Base-by-base conservation (phyloP, 1,139 yeast species). In the Protomyces gravidus region DNA sequence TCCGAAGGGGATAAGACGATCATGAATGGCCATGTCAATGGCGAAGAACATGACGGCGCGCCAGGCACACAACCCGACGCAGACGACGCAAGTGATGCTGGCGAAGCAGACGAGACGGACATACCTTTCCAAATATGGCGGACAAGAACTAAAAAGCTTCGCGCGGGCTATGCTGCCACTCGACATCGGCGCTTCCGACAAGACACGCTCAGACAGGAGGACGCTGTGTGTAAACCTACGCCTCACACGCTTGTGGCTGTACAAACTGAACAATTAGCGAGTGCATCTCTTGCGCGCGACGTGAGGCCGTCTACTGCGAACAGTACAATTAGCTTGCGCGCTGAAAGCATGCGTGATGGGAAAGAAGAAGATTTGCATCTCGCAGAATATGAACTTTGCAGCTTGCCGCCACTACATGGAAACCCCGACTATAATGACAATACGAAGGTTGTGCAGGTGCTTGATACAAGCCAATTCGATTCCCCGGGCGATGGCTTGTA, bases 81-180 rank as follows among this genome's bases (percentile, higher is more conserved):
- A 7, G 39, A 40, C 17, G 53, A 55, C 40, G 49, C 28, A 3
- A 46, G 40, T 15, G 53, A 47, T n/a, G 52, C 39, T 42, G 59
- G 46, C 15, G 59, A 46, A 27, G 39, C 45, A 5, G 52, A 49
- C 17, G 52, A 49, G 27, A 55, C 42, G 3, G 53, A 48, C 5
- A 39, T 45, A 11, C 40, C 53, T 11, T 53, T 46, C 17, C 58
- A 53, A 19, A 45, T 53, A 6, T 53, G 58, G 58, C 50, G 58
- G 5, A 53, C 58, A 19, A n/a, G 58, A 23, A 53, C 58, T 2
- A 53, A 53, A 39, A 53, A 45, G 46, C 27, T 33, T 15, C 36
- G 58, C 21, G 58, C 58, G 6, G 46, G 47, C 26, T 53, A 53
- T 15, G 45, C 58, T 3, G 46, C 30, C 26, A 51, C 58, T n/a